A percentile compares a stretch with the other conserved stretches of the same genome.
These are phyloP conservation scores for Comarum palustre DNA, from an alignment of 306 rosid species.

Conservation along the genomic window DNA sequence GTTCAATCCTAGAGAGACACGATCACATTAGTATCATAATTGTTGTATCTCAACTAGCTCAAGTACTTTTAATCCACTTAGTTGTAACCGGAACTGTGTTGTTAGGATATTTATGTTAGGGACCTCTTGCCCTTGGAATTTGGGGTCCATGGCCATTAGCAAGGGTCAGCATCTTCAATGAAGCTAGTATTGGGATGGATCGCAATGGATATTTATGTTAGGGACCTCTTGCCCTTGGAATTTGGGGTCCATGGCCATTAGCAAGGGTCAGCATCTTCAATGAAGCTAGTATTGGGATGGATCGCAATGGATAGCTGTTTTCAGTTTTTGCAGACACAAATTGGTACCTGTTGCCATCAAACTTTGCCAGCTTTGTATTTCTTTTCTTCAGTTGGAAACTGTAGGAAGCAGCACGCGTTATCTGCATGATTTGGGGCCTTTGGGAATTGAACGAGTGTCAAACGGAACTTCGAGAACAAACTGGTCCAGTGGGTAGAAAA, in stretches of 20 bases:
- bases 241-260: neutral
- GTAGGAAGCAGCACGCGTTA: neutral
- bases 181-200: neutral
- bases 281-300: neutral
- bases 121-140: neutral
- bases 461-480: neutral
- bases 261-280: neutral
- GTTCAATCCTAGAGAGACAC: neutral
- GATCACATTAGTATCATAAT: neutral
- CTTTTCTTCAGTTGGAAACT: neutral
- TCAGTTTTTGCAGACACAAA: neutral
- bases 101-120: neutral
- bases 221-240: neutral
- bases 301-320: neutral
- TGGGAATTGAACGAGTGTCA: conserved; percentile 4
- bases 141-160: neutral
- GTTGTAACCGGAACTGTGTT: neutral
- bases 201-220: neutral
- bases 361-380: neutral
- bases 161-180: neutral
- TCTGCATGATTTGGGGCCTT: neutral
- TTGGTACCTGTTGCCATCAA: conserved; percentile 15
- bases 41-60: neutral
- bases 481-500: neutral
- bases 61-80: neutral